phyloP scores from a whole-genome alignment of 2,329 filamentous ascomycete genomes.

The Aspergillus pseudotamarii region DNA sequence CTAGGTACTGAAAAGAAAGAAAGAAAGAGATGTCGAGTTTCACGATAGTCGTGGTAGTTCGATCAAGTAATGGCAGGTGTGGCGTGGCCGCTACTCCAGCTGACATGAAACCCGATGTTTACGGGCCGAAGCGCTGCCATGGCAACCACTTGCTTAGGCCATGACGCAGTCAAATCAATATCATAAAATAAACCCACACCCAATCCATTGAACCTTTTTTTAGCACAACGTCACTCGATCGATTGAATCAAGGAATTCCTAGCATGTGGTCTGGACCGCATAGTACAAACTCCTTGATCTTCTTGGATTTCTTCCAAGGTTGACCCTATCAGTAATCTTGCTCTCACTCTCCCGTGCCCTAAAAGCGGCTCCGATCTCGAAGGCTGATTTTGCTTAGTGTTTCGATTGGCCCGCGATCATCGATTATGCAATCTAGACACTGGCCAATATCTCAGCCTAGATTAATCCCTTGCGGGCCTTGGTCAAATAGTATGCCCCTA shows the following conservation, averaged over 20 bases:
- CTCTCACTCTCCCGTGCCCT: not conserved
- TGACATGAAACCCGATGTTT: constrained; percentile 34
- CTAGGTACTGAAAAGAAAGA: constrained; percentile 18
- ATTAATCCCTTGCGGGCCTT: not conserved
- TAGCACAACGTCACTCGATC: not conserved
- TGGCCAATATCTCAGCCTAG: not conserved
- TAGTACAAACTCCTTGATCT: not conserved
- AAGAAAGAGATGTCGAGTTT: constrained; percentile 21
- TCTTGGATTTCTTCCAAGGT: not conserved
- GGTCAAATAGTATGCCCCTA: not conserved
- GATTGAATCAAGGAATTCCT: constrained; percentile 1
- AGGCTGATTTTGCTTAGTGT: not conserved
- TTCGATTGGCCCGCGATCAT: constrained; percentile 1
- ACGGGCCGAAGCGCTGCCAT: constrained; percentile 40
- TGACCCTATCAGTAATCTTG: not conserved
- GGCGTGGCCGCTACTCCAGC: constrained; percentile 16
- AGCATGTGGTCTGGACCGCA: not conserved
- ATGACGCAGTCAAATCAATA: not conserved
- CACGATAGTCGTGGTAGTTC: constrained; percentile 14
- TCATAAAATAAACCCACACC: not conserved
- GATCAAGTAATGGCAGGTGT: constrained; percentile 2
- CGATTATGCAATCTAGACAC: constrained; percentile 2
- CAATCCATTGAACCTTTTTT: not conserved
- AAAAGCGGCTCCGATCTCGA: not conserved
- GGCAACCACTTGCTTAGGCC: constrained; percentile 29